Evolutionary conservation across 805 yeast genomes (phyloP).

Genomic region (Candida vaughaniae): DNA sequence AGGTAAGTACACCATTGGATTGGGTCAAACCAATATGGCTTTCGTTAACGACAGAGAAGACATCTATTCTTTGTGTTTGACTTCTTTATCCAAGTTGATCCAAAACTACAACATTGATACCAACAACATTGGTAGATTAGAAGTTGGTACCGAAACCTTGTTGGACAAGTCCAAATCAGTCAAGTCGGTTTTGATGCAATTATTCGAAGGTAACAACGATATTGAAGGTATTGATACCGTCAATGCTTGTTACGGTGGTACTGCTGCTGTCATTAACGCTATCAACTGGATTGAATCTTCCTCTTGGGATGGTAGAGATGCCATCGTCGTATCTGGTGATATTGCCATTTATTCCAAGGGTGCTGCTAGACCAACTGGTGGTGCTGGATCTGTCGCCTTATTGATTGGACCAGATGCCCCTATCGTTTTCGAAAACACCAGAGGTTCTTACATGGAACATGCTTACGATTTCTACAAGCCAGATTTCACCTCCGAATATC

Average conservation of each 20-base stretch:
- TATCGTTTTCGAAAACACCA: constrained; percentile 80
- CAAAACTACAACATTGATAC: constrained; percentile 82
- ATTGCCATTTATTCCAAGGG: constrained; percentile 97
- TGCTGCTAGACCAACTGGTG: constrained; percentile 99
- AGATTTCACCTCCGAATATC: constrained; percentile 93
- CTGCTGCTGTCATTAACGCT: constrained; percentile 89
- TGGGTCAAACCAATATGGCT: constrained; percentile 98
- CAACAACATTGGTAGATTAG: constrained; percentile 83
- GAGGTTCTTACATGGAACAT: constrained; percentile 94
- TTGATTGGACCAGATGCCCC: constrained; percentile 98
- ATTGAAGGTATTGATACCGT: constrained; percentile 94
- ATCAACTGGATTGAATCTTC: constrained; percentile 95
- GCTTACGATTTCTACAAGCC: constrained; percentile 99
- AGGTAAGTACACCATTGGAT: constrained; percentile 97
- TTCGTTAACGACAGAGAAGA: constrained; percentile 98
- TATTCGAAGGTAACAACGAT: constrained; percentile 84
- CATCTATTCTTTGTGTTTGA: constrained; percentile 88
- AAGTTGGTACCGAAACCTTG: constrained; percentile 97
- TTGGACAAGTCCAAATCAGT: constrained; percentile 96
- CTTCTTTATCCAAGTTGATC: constrained; percentile 77
- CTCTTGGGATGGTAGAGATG: constrained; percentile 98
- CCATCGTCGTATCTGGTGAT: constrained; percentile 95
- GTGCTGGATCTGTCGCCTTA: constrained; percentile 95
- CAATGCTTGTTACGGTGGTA: constrained; percentile 99
- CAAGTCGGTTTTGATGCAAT: constrained; percentile 92